Conservation (phyloP, 1,284 basidiomycete species). For the Irpex rosettiformis region DNA sequence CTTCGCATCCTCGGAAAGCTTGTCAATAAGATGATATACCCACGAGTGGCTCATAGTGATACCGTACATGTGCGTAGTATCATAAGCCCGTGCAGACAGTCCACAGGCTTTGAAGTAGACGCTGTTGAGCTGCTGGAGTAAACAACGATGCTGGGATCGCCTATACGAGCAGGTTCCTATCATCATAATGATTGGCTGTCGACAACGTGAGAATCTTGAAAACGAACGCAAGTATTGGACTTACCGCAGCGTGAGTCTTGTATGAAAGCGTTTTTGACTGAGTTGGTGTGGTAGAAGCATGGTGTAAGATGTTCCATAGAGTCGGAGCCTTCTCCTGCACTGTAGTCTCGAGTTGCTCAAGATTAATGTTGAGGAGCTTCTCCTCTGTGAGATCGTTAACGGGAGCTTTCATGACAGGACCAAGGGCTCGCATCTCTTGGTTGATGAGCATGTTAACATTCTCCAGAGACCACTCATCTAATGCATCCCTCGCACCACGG, state of each 20-base stretch:
- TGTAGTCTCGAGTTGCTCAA: conserved; percentile 7
- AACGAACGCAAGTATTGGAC: neutral
- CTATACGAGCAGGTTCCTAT: conserved; percentile 26
- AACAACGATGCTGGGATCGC: conserved; percentile 26
- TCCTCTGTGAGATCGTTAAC: conserved; percentile 7
- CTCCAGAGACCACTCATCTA: conserved; percentile 20
- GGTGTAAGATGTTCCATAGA: conserved; percentile 21
- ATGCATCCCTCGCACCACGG: conserved; percentile 14
- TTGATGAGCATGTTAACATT: conserved; percentile 8
- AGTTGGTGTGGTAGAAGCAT: conserved; percentile 15
- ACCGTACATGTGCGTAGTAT: conserved; percentile 24
- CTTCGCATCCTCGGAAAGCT: conserved; percentile 1
- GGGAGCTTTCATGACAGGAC: neutral
- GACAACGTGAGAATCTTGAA: neutral
- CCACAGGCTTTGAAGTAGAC: conserved; percentile 27
- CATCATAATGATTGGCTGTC: conserved; percentile 24
- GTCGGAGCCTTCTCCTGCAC: conserved; percentile 17
- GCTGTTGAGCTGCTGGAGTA: conserved; percentile 28
- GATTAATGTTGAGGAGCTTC: conserved; percentile 5
- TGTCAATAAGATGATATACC: conserved; percentile 14
- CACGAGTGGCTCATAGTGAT: conserved; percentile 30
- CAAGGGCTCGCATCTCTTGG: conserved; percentile 1
- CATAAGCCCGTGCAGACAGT: conserved; percentile 23
- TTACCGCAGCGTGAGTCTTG: conserved; percentile 27
- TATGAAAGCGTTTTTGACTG: conserved; percentile 23